Conservation (phyloP, 2,329 filamentous ascomycete species). For the Epichloe aotearoae region DNA sequence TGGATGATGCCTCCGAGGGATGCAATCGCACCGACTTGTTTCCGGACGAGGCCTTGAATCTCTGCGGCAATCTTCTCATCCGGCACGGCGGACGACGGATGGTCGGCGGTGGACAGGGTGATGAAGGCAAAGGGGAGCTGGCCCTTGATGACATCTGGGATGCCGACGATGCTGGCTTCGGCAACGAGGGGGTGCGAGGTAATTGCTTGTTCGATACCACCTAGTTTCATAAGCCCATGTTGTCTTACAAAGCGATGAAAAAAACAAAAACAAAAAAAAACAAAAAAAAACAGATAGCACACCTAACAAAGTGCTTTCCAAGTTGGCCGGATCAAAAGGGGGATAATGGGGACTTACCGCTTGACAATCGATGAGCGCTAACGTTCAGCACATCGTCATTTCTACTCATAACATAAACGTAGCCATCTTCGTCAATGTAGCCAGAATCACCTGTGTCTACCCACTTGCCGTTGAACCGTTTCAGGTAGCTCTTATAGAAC, state of each 20-base stretch:
- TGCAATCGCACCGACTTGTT: constrained; percentile 79
- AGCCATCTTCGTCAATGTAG: constrained; percentile 63
- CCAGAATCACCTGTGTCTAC: constrained; percentile 87
- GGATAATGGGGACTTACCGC: constrained; percentile 39
- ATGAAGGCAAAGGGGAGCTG: constrained; percentile 93
- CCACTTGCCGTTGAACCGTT: constrained; percentile 70
- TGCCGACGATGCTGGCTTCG: constrained; percentile 75
- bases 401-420: constrained; percentile 50
- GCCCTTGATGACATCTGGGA: constrained; percentile 77
- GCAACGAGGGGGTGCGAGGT: constrained; percentile 69
- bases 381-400: constrained; percentile 89
- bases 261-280: not conserved
- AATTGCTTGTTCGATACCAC: constrained; percentile 82
- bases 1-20: constrained; percentile 75
- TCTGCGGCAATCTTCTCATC: constrained; percentile 36
- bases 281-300: too few species aligned
- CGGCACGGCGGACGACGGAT: constrained; percentile 37
- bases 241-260: not conserved
- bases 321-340: too few species aligned
- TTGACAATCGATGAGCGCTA: constrained; percentile 83
- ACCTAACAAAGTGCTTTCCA: too few species aligned
- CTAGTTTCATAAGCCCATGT: constrained; percentile 25
- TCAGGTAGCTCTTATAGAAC: constrained; percentile 76
- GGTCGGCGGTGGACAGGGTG: constrained; percentile 33
- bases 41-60: constrained; percentile 59